A percentile compares a stretch with the other conserved stretches of the same genome.
phyloP scores from a whole-genome alignment of 1,139 yeast species.

The Pichia norvegensis region DNA sequence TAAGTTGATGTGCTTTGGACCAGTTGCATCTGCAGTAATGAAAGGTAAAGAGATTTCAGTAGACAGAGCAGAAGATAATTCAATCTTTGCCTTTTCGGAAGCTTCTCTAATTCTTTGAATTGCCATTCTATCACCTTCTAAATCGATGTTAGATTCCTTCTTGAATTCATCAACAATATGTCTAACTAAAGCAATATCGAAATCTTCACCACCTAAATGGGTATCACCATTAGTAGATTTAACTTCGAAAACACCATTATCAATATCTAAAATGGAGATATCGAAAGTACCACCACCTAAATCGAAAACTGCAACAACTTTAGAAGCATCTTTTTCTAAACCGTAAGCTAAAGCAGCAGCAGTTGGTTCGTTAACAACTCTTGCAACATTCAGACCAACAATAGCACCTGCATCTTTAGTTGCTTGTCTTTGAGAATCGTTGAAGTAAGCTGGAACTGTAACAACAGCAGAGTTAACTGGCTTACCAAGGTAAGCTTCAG shows the following conservation, averaged over 20 bases:
- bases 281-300: constrained; percentile 89
- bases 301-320: constrained; percentile 78
- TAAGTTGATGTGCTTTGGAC: constrained; percentile 97
- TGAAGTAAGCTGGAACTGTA: constrained; percentile 96
- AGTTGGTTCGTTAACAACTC: constrained; percentile 98
- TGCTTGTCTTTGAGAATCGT: constrained; percentile 98
- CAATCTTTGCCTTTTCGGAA: constrained; percentile 99
- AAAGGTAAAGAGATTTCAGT: constrained; percentile 97
- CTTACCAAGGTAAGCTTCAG: constrained; percentile 86
- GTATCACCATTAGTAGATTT: constrained; percentile 87
- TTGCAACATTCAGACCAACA: constrained; percentile 89
- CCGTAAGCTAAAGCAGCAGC: constrained; percentile 99
- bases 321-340: constrained; percentile 72
- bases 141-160: constrained; percentile 85
- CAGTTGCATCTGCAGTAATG: constrained; percentile 91
- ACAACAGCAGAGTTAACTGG: constrained; percentile 85
- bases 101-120: constrained; percentile 99
- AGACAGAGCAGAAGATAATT: constrained; percentile 85
- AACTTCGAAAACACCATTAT: constrained; percentile 83
- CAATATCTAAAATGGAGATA: constrained; percentile 76
- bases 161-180: constrained; percentile 88
- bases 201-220: constrained; percentile 89
- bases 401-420: constrained; percentile 98
- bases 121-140: constrained; percentile 93
- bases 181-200: constrained; percentile 76